Percentiles rank a stretch among this genome's conserved stretches.
Evolutionary conservation across 192 early-diverging fungal genomes (phyloP).

Genomic region (Coemansia sp.): DNA sequence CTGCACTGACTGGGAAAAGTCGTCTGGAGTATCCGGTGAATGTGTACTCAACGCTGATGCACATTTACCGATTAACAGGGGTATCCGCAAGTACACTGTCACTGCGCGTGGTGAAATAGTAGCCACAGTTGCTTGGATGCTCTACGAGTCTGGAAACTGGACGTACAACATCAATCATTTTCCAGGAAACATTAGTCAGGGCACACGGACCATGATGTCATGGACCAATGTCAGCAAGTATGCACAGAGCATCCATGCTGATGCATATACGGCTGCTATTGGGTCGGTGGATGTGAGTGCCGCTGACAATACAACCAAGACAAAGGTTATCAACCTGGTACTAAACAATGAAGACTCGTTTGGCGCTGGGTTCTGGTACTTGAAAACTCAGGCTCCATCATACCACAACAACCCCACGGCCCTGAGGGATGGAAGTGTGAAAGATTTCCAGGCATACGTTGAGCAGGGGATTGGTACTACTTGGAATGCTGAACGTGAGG

Average conservation of each 20-base stretch:
- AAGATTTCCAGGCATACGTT: conserved; percentile 22
- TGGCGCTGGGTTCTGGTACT: conserved; percentile 40
- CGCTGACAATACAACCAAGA: conserved; percentile 6
- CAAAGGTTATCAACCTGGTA: conserved; percentile 16
- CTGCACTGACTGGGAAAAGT: not conserved
- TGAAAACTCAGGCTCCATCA: conserved; percentile 2
- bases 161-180: conserved; percentile 33
- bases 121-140: conserved; percentile 24
- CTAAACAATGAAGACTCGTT: conserved; percentile 24
- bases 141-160: conserved; percentile 29
- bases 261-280: not conserved
- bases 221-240: conserved; percentile 24
- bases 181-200: conserved; percentile 17
- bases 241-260: conserved; percentile 13
- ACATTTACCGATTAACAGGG: conserved; percentile 18
- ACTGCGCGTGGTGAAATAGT: conserved; percentile 30
- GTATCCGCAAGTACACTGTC: conserved; percentile 18
- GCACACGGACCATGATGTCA: conserved; percentile 31
- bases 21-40: conserved; percentile 2
- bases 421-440: conserved; percentile 25
- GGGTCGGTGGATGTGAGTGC: not conserved
- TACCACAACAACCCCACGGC: conserved; percentile 10
- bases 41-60: conserved; percentile 27
- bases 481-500: conserved; percentile 12
- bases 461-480: conserved; percentile 4